Percentiles rank a stretch among this genome's conserved stretches.
These are phyloP conservation scores for Aspergillus panamensis DNA, from an alignment of 495 filamentous ascomycete genomes.

Conservation along the genomic window DNA sequence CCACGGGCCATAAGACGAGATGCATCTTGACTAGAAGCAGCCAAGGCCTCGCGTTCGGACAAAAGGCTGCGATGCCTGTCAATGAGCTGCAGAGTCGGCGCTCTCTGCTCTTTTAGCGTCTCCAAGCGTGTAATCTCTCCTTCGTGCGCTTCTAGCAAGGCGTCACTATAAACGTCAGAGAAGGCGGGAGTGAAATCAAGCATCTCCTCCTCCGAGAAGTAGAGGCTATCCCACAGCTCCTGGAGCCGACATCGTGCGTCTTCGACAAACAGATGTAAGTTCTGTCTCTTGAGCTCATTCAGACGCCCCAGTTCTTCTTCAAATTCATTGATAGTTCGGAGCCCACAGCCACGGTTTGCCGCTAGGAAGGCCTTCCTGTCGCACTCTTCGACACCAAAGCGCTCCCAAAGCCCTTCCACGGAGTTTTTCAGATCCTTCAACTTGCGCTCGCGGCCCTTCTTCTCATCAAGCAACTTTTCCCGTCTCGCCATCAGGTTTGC, in stretches of 20 bases:
- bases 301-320: conserved; percentile 83
- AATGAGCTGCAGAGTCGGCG: conserved; percentile 74
- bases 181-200: conserved; percentile 94
- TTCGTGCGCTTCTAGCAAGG: conserved; percentile 84
- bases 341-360: conserved; percentile 70
- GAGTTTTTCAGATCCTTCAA: conserved; percentile 69
- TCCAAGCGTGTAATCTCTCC: conserved; percentile 81
- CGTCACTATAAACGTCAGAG: conserved; percentile 77
- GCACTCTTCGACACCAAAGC: conserved; percentile 73
- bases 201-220: conserved; percentile 97
- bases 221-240: conserved; percentile 90
- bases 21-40: conserved; percentile 86
- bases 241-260: conserved; percentile 86
- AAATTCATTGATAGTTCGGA: conserved; percentile 88
- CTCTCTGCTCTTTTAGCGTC: conserved; percentile 79
- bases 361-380: conserved; percentile 80
- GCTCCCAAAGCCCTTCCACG: conserved; percentile 85
- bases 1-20: conserved; percentile 87
- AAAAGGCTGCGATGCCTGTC: conserved; percentile 81
- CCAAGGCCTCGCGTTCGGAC: conserved; percentile 81
- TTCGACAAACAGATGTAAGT: conserved; percentile 91
- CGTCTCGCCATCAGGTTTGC: conserved; percentile 64
- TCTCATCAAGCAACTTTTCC: conserved; percentile 90
- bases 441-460: conserved; percentile 76
- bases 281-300: conserved; percentile 90